These are phyloP conservation scores for Blepharisma stoltei DNA, from an alignment of 73 alveolate species.

Conservation along the genomic window DNA sequence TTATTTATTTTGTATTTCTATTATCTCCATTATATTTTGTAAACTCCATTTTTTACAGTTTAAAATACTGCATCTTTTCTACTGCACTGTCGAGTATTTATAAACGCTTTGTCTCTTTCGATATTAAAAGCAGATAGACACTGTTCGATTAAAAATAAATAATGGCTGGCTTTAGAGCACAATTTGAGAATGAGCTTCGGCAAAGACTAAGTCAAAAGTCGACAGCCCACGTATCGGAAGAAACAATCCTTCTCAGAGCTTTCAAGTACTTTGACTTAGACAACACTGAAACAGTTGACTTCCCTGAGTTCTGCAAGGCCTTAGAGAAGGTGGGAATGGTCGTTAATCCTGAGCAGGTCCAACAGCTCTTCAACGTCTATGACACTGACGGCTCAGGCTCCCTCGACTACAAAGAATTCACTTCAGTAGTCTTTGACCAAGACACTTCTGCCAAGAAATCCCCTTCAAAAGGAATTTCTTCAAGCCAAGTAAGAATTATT, in stretches of 20 bases:
- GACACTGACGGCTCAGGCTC: constrained; percentile 60
- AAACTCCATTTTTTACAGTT: no score
- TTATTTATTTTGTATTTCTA: no score
- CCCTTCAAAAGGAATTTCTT: neutral
- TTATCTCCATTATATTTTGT: no score
- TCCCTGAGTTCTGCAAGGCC: constrained; percentile 73
- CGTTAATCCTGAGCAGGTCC: constrained; percentile 27
- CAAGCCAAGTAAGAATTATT: neutral
- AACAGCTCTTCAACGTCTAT: constrained; percentile 41
- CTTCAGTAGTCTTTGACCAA: constrained; percentile 50
- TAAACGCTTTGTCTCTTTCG: no score
- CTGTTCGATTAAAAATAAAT: no score
- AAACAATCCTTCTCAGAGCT: constrained; percentile 72
- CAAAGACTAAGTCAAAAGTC: constrained; percentile 70
- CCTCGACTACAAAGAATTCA: constrained; percentile 70
- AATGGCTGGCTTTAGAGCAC: neutral
- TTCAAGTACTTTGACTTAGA: constrained; percentile 90
- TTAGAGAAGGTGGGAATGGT: constrained; percentile 78
- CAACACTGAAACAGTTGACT: constrained; percentile 67
- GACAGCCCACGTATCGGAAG: constrained; percentile 69
- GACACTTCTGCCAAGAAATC: constrained; percentile 32
- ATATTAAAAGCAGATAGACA: no score
- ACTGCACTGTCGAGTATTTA: no score
- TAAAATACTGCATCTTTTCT: no score
- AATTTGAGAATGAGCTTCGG: constrained; percentile 74